Base-by-base conservation (phyloP, 2,329 filamentous ascomycete species). In the Elsinoe batatas region DNA sequence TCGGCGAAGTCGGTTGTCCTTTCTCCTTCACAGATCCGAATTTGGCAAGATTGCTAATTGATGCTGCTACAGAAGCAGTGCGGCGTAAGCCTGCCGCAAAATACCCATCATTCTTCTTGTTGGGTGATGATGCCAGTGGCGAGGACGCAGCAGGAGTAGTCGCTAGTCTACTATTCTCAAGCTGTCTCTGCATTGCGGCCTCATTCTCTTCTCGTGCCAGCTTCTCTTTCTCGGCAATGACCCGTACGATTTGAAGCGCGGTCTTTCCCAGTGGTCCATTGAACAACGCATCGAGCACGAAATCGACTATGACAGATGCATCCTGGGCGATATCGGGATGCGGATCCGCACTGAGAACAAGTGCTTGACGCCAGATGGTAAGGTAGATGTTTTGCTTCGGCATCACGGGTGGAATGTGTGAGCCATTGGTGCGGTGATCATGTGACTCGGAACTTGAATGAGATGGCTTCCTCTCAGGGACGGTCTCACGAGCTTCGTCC, bases 321-420 rank as follows among this genome's bases (percentile, higher is more conserved):
- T 93, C 87, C 61, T 85, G 80, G 60, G 94, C 87, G 33, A 97
- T 88, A 66, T 97, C 91, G 1, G 91, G 90, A 66, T 96, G 91
- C 38, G 93, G 91, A 66, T 98, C 93, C 15, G 95, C 88, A 43
- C 89, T 91, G 69, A 97, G 78, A 59, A 95, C 88, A 58, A 96
- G 76, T 42, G 94, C 79, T 64, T 96, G 88, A 68, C 95, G 93
- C 93, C 93, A 98, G 59, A 94, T 86, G 1, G 91, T 87, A 30
- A 91, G 86, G 68, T 94, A 96, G 15, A 95, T 87, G 0, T 90
- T 95, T 65, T 95, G 93, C 61, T 88, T 84, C 11, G 91, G 89
- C 56, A 58, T 54, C 35, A 53, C 50, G n/a, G 38, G 22, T 7
- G 49, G 43, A 13, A 53, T 50, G 17, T 50, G 35, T 5, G 58